Conservation (phyloP, 257 asterid species). For the Thymus quinquecostatus region DNA sequence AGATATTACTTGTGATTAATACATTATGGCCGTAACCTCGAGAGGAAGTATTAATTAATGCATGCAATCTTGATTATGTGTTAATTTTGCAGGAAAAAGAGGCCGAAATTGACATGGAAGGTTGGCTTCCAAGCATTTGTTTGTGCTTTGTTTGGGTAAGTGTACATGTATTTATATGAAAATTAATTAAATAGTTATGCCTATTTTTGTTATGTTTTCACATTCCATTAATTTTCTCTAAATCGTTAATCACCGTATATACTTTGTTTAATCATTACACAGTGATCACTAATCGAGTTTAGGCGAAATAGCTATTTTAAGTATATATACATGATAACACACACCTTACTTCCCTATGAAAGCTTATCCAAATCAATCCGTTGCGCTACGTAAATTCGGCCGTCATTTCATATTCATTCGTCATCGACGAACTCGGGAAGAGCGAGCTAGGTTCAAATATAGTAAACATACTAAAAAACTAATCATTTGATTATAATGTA, state of each 20-base stretch:
- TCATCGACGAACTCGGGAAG: too few species aligned
- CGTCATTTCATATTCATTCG: not conserved
- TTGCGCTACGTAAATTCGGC: not conserved
- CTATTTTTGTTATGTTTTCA: too few species aligned
- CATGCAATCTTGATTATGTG: not conserved
- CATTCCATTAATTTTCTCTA: too few species aligned
- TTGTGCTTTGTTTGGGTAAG: conserved; percentile 62
- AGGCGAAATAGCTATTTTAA: not conserved
- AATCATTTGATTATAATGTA: too few species aligned
- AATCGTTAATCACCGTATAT: too few species aligned
- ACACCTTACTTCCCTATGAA: not conserved
- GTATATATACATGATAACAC: not conserved
- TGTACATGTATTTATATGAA: not conserved
- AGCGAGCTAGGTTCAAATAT: too few species aligned
- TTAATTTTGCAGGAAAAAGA: conserved; percentile 44
- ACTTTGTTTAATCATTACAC: too few species aligned
- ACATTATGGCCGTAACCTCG: too few species aligned
- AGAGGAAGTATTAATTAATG: not conserved
- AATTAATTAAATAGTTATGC: not conserved
- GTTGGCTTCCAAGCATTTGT: conserved; percentile 45
- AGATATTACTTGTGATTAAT: too few species aligned
- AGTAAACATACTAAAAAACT: too few species aligned
- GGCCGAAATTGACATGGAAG: conserved; percentile 60
- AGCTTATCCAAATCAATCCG: conserved; percentile 1
- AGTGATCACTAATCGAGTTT: too few species aligned